Conservation (phyloP, 2,329 filamentous ascomycete genomes). For the Aspergillus oerlinghausenensis region DNA sequence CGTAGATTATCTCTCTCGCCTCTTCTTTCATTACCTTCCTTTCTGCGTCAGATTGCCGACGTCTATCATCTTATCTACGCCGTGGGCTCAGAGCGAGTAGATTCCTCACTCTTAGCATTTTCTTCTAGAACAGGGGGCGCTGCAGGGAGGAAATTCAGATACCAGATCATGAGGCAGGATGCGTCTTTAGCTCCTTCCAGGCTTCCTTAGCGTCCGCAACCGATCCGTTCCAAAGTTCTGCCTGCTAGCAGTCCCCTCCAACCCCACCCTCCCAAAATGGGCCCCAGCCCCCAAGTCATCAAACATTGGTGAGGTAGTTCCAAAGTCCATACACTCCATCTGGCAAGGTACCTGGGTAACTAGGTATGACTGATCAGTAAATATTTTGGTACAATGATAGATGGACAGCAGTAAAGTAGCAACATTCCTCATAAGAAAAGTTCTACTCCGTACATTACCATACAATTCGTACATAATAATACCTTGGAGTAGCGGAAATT, state of each 20-base stretch:
- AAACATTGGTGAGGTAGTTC: background rate
- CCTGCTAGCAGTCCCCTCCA: background rate
- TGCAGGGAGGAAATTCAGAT: background rate
- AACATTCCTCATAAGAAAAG: background rate
- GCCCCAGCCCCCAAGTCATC: background rate
- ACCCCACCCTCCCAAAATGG: too few species aligned
- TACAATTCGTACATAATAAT: background rate
- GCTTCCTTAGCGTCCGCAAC: constrained; percentile 8
- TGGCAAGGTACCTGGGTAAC: background rate
- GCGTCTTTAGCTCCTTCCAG: background rate
- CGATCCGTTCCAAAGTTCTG: background rate
- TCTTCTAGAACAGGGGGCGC: constrained; percentile 10
- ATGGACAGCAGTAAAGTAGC: background rate
- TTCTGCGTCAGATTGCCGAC: background rate
- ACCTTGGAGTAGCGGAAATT: background rate
- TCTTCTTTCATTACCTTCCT: too few species aligned
- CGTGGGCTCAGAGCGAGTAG: background rate
- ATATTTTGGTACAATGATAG: background rate
- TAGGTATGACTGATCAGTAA: background rate
- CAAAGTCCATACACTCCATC: background rate
- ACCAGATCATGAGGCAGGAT: constrained; percentile 1
- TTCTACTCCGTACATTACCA: background rate
- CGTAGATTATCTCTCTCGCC: background rate
- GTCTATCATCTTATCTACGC: background rate
- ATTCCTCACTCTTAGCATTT: background rate